phyloP scores from a whole-genome alignment of 257 asterid species.

The Nyctanthes arbortristis region DNA sequence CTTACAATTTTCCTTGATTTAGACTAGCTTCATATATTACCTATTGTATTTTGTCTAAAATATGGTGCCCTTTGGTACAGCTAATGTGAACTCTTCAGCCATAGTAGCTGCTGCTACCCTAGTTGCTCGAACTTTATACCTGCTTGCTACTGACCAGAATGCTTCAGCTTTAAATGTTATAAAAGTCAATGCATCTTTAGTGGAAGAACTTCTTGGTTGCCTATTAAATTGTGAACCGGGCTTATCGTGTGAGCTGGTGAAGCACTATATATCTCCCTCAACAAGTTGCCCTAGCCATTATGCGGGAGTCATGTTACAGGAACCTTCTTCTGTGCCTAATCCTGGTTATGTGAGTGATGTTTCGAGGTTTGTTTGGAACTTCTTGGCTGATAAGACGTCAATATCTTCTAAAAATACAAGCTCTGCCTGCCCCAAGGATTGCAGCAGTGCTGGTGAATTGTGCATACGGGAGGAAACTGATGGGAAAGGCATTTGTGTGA shows the following conservation, averaged over 20 bases:
- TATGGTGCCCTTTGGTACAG: constrained; percentile 53
- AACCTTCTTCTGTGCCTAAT: constrained; percentile 70
- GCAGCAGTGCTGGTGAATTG: constrained; percentile 62
- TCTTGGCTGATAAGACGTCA: constrained; percentile 83
- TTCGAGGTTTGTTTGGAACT: constrained; percentile 89
- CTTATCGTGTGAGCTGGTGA: constrained; percentile 70
- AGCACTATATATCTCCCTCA: constrained; percentile 75
- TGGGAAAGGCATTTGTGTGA: constrained; percentile 77
- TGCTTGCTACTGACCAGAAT: constrained; percentile 67
- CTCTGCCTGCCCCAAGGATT: constrained; percentile 62
- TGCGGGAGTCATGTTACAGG: constrained; percentile 79
- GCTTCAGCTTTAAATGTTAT: constrained; percentile 45
- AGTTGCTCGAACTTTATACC: constrained; percentile 83
- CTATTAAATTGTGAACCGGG: constrained; percentile 84
- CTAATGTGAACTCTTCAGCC: constrained; percentile 79
- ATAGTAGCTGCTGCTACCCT: constrained; percentile 89
- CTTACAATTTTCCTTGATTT: constrained; percentile 21
- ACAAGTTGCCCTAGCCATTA: constrained; percentile 80
- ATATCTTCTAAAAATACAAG: constrained; percentile 48
- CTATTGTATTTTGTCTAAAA: constrained; percentile 15
- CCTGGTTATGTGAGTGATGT: constrained; percentile 69
- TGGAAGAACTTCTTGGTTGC: constrained; percentile 80
- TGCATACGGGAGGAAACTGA: constrained; percentile 71
- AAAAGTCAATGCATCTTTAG: constrained; percentile 66
- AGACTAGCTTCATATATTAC: background rate